phyloP scores from a whole-genome alignment of 305 asterid genomes.

The Solanum hybrid region DNA sequence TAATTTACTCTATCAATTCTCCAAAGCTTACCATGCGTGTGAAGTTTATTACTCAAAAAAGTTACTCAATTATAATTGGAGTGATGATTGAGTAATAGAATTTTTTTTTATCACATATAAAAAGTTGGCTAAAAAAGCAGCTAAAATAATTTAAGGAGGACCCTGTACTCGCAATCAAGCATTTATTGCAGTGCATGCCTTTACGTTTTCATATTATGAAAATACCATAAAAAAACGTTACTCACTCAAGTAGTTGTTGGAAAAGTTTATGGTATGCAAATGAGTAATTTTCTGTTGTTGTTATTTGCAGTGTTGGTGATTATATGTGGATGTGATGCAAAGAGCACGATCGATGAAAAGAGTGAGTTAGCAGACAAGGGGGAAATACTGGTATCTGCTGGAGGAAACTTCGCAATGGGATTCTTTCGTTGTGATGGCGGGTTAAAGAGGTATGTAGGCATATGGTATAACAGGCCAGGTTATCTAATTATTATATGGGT shows the following conservation, averaged over 20 bases:
- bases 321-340: slow-evolving; percentile 10
- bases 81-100: neutral
- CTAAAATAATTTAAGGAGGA: neutral
- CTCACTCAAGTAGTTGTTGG: neutral
- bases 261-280: neutral
- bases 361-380: neutral
- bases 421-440: slow-evolving; percentile 14
- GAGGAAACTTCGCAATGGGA: slow-evolving; percentile 19
- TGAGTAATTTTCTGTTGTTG: neutral
- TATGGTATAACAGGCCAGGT: slow-evolving; percentile 18
- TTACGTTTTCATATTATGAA: neutral
- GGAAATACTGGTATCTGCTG: slow-evolving; percentile 23
- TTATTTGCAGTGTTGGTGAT: neutral
- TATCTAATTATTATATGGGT: slow-evolving; percentile 24
- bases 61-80: neutral
- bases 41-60: neutral
- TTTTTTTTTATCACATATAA: neutral
- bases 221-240: neutral
- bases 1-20: neutral
- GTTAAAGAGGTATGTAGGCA: slow-evolving; percentile 16
- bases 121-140: neutral
- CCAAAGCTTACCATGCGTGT: neutral
- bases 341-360: slow-evolving; percentile 10
- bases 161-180: neutral
- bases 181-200: neutral